phyloP scores from a whole-genome alignment of 108 stramenopile species.

The Mayamaea pseudoterrestris region DNA sequence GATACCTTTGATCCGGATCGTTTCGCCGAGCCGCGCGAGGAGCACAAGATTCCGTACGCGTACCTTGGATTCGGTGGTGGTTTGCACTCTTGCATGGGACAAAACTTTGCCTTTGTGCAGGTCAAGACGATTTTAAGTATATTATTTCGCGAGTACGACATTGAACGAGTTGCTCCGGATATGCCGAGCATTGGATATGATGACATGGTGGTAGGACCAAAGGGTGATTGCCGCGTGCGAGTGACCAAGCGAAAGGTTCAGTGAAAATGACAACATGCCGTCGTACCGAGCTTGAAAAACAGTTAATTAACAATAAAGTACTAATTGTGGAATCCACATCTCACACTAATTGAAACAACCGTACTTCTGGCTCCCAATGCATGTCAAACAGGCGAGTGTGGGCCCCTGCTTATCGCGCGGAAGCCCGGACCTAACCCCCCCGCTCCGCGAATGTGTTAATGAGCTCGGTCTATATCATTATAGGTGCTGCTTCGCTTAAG shows the following conservation, averaged over 20 bases:
- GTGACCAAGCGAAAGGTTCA: constrained; percentile 62
- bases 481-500: too few relatives aligned
- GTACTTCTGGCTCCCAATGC: too few relatives aligned
- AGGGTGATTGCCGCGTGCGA: constrained; percentile 78
- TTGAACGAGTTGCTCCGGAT: constrained; percentile 68
- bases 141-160: constrained; percentile 85
- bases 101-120: constrained; percentile 97
- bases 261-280: too few relatives aligned
- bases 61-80: constrained; percentile 98
- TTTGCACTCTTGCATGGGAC: constrained; percentile 98
- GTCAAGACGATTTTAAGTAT: constrained; percentile 97
- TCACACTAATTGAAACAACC: too few relatives aligned
- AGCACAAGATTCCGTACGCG: constrained; percentile 91
- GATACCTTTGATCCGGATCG: constrained; percentile 96
- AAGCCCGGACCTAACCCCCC: too few relatives aligned
- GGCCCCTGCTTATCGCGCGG: too few relatives aligned
- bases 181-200: constrained; percentile 90
- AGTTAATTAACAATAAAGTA: too few relatives aligned
- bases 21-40: constrained; percentile 86
- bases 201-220: constrained; percentile 99
- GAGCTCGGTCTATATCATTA: too few relatives aligned
- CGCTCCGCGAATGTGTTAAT: too few relatives aligned
- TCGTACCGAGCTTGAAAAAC: too few relatives aligned
- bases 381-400: too few relatives aligned
- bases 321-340: too few relatives aligned